Base-by-base conservation (phyloP, 2,329 filamentous ascomycete genomes). In the Gnomoniopsis sp. region DNA sequence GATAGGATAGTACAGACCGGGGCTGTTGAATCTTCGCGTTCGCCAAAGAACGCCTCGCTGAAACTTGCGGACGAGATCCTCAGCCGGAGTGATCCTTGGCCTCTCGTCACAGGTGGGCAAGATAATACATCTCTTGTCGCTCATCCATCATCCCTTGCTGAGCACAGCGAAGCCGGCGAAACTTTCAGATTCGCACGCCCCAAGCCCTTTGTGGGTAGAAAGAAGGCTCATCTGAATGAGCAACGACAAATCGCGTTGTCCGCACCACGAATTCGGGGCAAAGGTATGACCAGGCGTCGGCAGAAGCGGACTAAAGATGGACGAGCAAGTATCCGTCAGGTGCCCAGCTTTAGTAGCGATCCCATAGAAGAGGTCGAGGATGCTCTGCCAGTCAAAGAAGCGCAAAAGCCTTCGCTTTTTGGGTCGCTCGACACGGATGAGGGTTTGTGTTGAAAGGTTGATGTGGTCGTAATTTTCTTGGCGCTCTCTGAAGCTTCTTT, bases 331-430 rank as follows among this genome's bases (percentile, higher is more conserved):
- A 72, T 72, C 30, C 64, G 68, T 22, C 64, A 64, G 10, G 60
- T 72, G 26, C 70, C 70, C 1, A 66, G 67, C 57, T 68, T 70
- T 55, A 63, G 57, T 33, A 65, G 63, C 22, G 70, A 72, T 57
- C 70, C 70, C 0, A 72, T 72, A 41, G 70, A 72, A 55, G 70
- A 72, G 8, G 65, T 69, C 49, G 65, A 68, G 34, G 64, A 66
- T 3, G 53, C 63, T 4, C 33, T 14, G 8, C 47, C 21, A n/a
- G 54, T 44, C 17, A 46, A 52, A 47, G 38, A 26, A 53, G 49
- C 38, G 11, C 53, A 55, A 3, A 50, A 58, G n/a, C 56, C 60
- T 10, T 66, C 68, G 1, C 46, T 68, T 1, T 71, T 71, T 55
- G 63, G 63, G 14, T 23, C 63, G 19, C 63, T 70, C 7, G 68